Base-by-base conservation (phyloP, 805 yeast genomes). In the Pichia exigua region DNA sequence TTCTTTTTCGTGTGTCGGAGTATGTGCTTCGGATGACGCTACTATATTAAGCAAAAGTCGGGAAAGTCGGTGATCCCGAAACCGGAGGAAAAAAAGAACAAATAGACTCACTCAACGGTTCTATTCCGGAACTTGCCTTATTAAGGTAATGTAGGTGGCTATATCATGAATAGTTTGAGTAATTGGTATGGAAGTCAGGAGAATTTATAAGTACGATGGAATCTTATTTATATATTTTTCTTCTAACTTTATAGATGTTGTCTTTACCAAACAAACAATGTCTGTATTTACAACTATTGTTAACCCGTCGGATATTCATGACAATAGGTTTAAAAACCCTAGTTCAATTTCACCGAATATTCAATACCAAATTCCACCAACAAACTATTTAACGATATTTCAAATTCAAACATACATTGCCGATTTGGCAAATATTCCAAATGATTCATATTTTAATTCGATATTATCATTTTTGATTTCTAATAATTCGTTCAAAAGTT, bases 301-400 rank as follows among this genome's bases (percentile, higher is more conserved):
- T 21, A 21, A 17, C 6, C 54, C 52, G 7, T 30, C 44, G 13
- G 54, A 52, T 40, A 28, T 26, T 5, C 52, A 45, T 44, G 54
- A 52, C 21, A 2, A 22, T 2, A 17, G 52, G 17, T 52, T 22
- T 22, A 13, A 42, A 2, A 45, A 27, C 9, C 51, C 52, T 5
- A 17, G 22, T 9, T 11, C 11, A 6, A 20, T 44, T 2, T 30
- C 42, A 2, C 42, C 51, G 1, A 45, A 46, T 5, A n/a, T 52
- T 13, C 52, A 52, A 24, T 52, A 52, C 22, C 54, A 52, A 20
- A 42, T 52, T 4, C 54, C 49, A 15, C 54, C 54, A 27, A 42
- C 44, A 7, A 18, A 44, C n/a, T 42, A 42, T 42, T 48, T 52
- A 5, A 41, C 49, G 20, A 11, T 48, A 18, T 41, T 30, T 22